Percentiles rank a stretch among this genome's conserved stretches.
Evolutionary conservation across 352 stramenopile species (phyloP).

Genomic region (Globisporangium abappressorium): DNA sequence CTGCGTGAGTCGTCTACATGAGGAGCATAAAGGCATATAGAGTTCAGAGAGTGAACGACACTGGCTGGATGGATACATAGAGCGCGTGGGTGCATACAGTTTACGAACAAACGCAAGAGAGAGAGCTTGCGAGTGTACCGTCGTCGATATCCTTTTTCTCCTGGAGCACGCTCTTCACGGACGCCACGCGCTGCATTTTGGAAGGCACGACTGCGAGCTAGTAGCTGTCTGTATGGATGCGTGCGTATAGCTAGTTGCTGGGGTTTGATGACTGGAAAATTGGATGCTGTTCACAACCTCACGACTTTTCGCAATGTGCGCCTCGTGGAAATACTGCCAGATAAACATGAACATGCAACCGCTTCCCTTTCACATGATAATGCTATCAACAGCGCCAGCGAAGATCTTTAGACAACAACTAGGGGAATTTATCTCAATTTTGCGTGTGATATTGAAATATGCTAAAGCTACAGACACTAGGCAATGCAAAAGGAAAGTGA

Average conservation of each 20-base stretch:
- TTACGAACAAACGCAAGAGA: not conserved
- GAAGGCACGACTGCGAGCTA: not conserved
- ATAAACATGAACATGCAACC: too few species aligned
- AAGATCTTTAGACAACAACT: too few species aligned
- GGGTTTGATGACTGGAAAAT: too few species aligned
- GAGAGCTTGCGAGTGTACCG: not conserved
- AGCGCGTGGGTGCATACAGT: not conserved
- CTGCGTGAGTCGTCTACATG: conserved; percentile 19
- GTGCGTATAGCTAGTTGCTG: too few species aligned
- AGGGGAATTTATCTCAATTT: not conserved
- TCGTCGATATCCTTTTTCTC: conserved; percentile 23
- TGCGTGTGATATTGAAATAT: not conserved
- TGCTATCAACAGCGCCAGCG: too few species aligned
- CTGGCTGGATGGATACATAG: not conserved
- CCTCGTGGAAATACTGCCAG: not conserved
- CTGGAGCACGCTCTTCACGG: conserved; percentile 28
- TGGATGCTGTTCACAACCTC: not conserved
- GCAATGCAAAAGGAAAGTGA: not conserved
- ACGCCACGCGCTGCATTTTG: conserved; percentile 32
- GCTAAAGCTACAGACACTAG: not conserved
- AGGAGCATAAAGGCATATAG: not conserved
- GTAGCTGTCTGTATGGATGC: not conserved
- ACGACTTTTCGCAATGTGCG: not conserved
- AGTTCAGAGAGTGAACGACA: not conserved
- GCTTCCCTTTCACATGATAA: too few species aligned